Evolutionary conservation across 495 filamentous ascomycete genomes (phyloP).

Genomic region (Lentithecium fluviatile): DNA sequence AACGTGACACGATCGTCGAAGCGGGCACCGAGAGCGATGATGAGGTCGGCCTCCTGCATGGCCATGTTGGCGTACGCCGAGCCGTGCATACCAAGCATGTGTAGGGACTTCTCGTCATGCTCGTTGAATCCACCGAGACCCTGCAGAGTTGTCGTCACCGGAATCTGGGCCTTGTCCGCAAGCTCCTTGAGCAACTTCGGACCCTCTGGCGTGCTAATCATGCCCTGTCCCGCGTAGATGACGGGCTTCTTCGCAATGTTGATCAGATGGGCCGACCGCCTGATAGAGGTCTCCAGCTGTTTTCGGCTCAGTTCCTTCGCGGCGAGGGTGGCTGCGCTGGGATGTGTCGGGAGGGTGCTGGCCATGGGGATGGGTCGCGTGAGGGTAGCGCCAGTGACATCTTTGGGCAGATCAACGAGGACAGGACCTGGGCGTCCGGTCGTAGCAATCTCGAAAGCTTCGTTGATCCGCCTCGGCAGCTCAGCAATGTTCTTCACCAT

Average conservation of each 20-base stretch:
- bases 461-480: slow-evolving; percentile 73
- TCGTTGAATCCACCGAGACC: slow-evolving; percentile 77
- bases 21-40: slow-evolving; percentile 71
- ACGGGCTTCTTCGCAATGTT: slow-evolving; percentile 75
- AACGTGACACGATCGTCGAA: slow-evolving; percentile 78
- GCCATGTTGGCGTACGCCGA: slow-evolving; percentile 76
- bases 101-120: slow-evolving; percentile 70
- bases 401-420: slow-evolving; percentile 75
- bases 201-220: slow-evolving; percentile 64
- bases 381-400: slow-evolving; percentile 68
- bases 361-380: slow-evolving; percentile 66
- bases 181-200: slow-evolving; percentile 64
- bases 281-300: slow-evolving; percentile 61
- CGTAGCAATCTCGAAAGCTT: slow-evolving; percentile 82
- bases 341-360: slow-evolving; percentile 61
- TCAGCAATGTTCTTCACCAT: slow-evolving; percentile 80
- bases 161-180: slow-evolving; percentile 70
- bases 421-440: slow-evolving; percentile 75
- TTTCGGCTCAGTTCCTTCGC: slow-evolving; percentile 57
- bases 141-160: slow-evolving; percentile 77
- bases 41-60: slow-evolving; percentile 75
- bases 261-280: slow-evolving; percentile 64
- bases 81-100: slow-evolving; percentile 85
- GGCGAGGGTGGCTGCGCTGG: slow-evolving; percentile 67
- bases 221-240: slow-evolving; percentile 72